Evolutionary conservation across 2,329 filamentous ascomycete genomes (phyloP).

Genomic region (Aspergillus fischeri): DNA sequence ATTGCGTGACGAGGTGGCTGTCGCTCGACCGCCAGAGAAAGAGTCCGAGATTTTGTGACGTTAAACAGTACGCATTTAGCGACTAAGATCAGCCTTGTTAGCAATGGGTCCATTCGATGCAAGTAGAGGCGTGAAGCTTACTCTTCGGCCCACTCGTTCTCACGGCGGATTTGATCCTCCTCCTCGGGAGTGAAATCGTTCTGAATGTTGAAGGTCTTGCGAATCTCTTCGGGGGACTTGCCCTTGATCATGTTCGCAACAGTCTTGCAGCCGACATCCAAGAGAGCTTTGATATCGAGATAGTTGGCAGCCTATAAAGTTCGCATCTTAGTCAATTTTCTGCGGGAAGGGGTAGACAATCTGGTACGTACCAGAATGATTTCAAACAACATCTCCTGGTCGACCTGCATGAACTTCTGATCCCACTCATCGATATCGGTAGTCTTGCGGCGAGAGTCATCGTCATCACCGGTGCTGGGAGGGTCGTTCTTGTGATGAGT

Average conservation of each 20-base stretch:
- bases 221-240: constrained; percentile 98
- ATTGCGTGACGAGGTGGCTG: constrained; percentile 1
- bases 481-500: constrained; percentile 90
- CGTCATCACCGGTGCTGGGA: constrained; percentile 74
- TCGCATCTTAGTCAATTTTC: constrained; percentile 1
- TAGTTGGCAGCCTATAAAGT: constrained; percentile 81
- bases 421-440: constrained; percentile 99
- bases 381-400: constrained; percentile 99
- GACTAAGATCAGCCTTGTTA: constrained; percentile 28
- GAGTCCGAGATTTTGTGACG: background rate
- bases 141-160: constrained; percentile 91
- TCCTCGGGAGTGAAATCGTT: constrained; percentile 99
- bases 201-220: constrained; percentile 99
- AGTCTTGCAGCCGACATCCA: constrained; percentile 98
- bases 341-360: background rate
- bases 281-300: constrained; percentile 95
- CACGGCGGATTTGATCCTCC: constrained; percentile 92
- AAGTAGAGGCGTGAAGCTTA: constrained; percentile 31
- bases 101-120: background rate
- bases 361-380: constrained; percentile 79
- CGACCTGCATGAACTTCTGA: constrained; percentile 99
- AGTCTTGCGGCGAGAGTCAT: constrained; percentile 93
- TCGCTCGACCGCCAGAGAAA: background rate
- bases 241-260: constrained; percentile 99
- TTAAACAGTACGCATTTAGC: constrained; percentile 43